phyloP scores from a whole-genome alignment of 1,284 basidiomycete species.

The Malassezia sp. region DNA sequence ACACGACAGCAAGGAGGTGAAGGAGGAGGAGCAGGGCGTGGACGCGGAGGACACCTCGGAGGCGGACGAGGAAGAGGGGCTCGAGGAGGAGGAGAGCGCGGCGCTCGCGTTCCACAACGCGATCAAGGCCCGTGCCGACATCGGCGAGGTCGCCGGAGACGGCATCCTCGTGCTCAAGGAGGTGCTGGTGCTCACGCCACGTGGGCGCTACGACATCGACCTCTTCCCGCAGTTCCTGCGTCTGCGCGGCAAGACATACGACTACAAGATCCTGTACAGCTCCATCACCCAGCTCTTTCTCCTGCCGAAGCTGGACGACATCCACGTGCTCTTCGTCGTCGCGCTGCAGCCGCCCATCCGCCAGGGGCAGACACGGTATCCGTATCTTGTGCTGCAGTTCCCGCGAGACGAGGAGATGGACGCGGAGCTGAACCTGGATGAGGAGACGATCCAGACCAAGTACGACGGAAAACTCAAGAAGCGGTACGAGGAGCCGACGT shows the following conservation, averaged over 20 bases:
- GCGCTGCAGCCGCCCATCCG: constrained; percentile 67
- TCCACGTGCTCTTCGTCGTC: constrained; percentile 74
- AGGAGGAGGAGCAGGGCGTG: constrained; percentile 51
- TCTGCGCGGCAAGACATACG: constrained; percentile 92
- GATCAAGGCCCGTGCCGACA: constrained; percentile 92
- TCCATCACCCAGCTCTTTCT: constrained; percentile 85
- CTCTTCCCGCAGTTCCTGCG: constrained; percentile 92
- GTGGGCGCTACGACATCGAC: constrained; percentile 90
- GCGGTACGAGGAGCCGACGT: constrained; percentile 83
- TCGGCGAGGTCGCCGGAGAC: constrained; percentile 82
- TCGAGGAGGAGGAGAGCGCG: constrained; percentile 57
- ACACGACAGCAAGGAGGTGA: not conserved
- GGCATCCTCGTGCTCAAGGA: constrained; percentile 92
- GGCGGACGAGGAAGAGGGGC: constrained; percentile 50
- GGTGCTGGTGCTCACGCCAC: constrained; percentile 86
- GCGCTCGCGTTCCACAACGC: constrained; percentile 93
- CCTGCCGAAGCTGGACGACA: constrained; percentile 82
- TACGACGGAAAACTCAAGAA: constrained; percentile 72
- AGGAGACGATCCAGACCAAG: constrained; percentile 50
- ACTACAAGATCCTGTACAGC: constrained; percentile 90
- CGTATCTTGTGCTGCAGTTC: constrained; percentile 96
- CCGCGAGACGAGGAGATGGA: constrained; percentile 92
- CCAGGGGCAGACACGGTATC: constrained; percentile 95
- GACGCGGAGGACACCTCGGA: too few species aligned
- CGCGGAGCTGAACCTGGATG: constrained; percentile 81